Conservation (phyloP, 2,329 filamentous ascomycete species). For the Incumbomyces lentus region DNA sequence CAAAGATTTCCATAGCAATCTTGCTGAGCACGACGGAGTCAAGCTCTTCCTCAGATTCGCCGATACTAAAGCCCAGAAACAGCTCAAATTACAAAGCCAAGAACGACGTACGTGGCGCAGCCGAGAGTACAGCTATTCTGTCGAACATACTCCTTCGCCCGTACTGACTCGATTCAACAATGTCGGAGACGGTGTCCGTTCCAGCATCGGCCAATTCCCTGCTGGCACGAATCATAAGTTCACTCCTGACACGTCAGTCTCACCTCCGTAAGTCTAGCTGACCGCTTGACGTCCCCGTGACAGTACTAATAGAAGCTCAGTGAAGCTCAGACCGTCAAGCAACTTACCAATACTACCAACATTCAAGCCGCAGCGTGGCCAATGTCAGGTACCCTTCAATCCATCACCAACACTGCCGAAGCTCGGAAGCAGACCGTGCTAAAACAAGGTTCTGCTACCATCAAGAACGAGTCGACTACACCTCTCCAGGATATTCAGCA, state of each 20-base stretch:
- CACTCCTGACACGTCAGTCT: constrained; percentile 40
- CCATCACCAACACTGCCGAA: constrained; percentile 30
- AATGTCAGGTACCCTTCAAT: constrained; percentile 27
- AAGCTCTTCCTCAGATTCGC: constrained; percentile 92
- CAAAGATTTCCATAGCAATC: constrained; percentile 69
- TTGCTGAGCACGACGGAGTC: constrained; percentile 66
- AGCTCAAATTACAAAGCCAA: constrained; percentile 89
- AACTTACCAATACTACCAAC: constrained; percentile 18
- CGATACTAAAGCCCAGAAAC: constrained; percentile 92
- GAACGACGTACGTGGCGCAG: constrained; percentile 92
- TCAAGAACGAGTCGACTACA: constrained; percentile 27
- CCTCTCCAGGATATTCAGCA: constrained; percentile 23
- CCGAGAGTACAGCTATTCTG: constrained; percentile 71
- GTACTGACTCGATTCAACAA: constrained; percentile 32
- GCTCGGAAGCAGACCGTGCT: constrained; percentile 16
- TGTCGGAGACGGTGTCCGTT: constrained; percentile 31
- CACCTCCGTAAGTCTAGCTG: constrained; percentile 33
- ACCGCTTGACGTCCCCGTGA: not conserved
- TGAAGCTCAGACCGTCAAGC: constrained; percentile 29
- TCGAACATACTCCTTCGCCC: constrained; percentile 38
- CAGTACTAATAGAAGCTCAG: constrained; percentile 23
- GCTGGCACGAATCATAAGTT: constrained; percentile 32
- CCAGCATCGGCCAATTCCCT: constrained; percentile 34
- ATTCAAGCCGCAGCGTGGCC: constrained; percentile 28
- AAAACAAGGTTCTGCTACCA: constrained; percentile 21